phyloP scores from a whole-genome alignment of 2,329 filamentous ascomycete species.

The Nemania abortiva region DNA sequence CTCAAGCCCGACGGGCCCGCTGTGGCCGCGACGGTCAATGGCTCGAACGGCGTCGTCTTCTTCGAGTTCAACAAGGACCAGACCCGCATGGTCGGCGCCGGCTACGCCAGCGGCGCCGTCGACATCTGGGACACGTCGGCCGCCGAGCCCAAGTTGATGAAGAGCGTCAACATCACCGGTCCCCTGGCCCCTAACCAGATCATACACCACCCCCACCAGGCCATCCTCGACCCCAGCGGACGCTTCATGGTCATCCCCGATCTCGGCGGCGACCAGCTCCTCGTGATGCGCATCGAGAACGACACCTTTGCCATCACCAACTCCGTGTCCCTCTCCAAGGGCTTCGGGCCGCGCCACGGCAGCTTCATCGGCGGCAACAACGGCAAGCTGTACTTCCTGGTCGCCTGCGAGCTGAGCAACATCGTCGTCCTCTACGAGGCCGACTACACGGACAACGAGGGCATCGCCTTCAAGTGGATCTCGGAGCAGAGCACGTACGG shows the following conservation, averaged over 20 bases:
- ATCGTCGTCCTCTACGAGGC: conserved; percentile 59
- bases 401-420: conserved; percentile 62
- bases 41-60: conserved; percentile 60
- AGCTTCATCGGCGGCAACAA: conserved; percentile 56
- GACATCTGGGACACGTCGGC: conserved; percentile 61
- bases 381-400: conserved; percentile 59
- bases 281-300: conserved; percentile 59
- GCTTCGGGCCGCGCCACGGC: conserved; percentile 64
- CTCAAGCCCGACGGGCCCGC: conserved; percentile 50
- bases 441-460: conserved; percentile 52
- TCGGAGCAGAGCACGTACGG: conserved; percentile 59
- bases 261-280: conserved; percentile 62
- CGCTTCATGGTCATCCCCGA: conserved; percentile 63
- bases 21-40: conserved; percentile 50
- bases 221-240: conserved; percentile 61
- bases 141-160: conserved; percentile 53
- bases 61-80: conserved; percentile 60
- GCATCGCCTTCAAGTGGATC: conserved; percentile 53
- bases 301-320: conserved; percentile 56
- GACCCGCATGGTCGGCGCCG: conserved; percentile 60
- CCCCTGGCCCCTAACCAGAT: conserved; percentile 50
- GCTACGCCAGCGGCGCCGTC: conserved; percentile 57
- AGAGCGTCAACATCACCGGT: conserved; percentile 54
- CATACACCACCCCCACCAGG: conserved; percentile 60
- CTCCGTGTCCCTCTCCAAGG: conserved; percentile 53